Evolutionary conservation across 805 yeast species (phyloP).

Genomic region (Ogataea nakhonphanomensis): DNA sequence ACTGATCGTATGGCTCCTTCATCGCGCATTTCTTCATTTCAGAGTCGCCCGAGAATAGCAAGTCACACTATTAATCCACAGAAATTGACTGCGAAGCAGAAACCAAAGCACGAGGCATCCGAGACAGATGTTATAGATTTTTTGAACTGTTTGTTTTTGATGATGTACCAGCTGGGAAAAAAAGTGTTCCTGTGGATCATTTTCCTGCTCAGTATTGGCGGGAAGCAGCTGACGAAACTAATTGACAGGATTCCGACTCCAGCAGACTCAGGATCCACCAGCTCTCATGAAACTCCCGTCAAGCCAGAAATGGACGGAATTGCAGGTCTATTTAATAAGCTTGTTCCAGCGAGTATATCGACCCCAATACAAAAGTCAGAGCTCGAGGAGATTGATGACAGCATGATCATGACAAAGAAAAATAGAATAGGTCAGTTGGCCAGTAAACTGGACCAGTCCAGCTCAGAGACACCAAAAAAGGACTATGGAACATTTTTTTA

Average conservation of each 20-base stretch:
- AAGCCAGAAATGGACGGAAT: constrained; percentile 12
- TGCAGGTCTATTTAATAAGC: constrained; percentile 16
- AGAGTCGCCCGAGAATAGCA: not conserved
- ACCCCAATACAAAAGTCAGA: constrained; percentile 15
- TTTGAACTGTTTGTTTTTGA: constrained; percentile 18
- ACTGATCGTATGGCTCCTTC: constrained; percentile 11
- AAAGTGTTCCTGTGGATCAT: constrained; percentile 26
- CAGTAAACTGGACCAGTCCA: constrained; percentile 9
- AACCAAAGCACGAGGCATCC: constrained; percentile 3
- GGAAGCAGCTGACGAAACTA: constrained; percentile 12
- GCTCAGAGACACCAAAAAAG: not conserved
- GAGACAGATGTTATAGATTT: constrained; percentile 26
- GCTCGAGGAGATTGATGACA: constrained; percentile 12
- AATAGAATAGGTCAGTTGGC: constrained; percentile 19
- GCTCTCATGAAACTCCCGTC: constrained; percentile 13
- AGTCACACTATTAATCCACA: constrained; percentile 5
- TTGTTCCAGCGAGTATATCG: constrained; percentile 23
- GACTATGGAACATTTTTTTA: constrained; percentile 31
- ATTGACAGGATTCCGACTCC: constrained; percentile 29
- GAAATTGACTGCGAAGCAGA: not conserved
- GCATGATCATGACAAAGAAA: constrained; percentile 12
- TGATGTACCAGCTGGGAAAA: constrained; percentile 20
- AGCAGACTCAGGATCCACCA: constrained; percentile 3
- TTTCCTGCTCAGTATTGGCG: constrained; percentile 18
- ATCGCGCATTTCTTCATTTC: constrained; percentile 12